Evolutionary conservation across 805 yeast species (phyloP), one percentile per base, ranked within the genome.

Genomic region (Cyberlindnera suaveolens): DNA sequence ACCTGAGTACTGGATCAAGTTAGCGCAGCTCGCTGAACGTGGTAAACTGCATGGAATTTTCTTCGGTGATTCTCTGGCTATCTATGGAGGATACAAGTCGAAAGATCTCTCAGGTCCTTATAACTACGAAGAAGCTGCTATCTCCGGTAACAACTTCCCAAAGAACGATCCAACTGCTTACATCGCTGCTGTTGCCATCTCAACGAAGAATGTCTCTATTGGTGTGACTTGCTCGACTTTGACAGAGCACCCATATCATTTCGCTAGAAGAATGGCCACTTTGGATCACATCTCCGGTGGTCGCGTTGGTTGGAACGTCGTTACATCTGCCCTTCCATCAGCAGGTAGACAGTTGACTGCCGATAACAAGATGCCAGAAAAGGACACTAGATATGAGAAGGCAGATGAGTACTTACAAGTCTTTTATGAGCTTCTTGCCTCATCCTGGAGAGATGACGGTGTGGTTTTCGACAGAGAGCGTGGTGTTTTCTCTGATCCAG

Each of bases 241-340:
- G 31, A 66, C 69, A 42, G 76, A 71, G 44, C 66, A 64, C 31
- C 75, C 75, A 1, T 71, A 67, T 42, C 71, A 64, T 49, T 62
- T 71, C 39, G 70, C 73, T 14, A 57, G 75, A 51, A 57, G 74
- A 41, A 49, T 70, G 45, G 71, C 73, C 13, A 69, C 76, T 2
- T 56, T 71, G 36, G 76, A 71, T 47, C 72, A 70, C 44, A 60
- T 71, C 38, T 62, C 72, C 8, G 62, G 62, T 23, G 76, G 76
- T 14, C 62, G 76, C 48, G 56, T 71, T 44, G 76, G 75, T 23
- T 71, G 76, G 76, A 71, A 71, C 48, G 62, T 71, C 26, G 75
- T 71, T 27, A 64, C 72, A 8, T 66, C 74, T 1, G 60, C 63
- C 29, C 51, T 70, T 33, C 72, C 71, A 42, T 61, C 69, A 49